phyloP scores from a whole-genome alignment of 495 filamentous ascomycete species.

The Xylaria scruposa region DNA sequence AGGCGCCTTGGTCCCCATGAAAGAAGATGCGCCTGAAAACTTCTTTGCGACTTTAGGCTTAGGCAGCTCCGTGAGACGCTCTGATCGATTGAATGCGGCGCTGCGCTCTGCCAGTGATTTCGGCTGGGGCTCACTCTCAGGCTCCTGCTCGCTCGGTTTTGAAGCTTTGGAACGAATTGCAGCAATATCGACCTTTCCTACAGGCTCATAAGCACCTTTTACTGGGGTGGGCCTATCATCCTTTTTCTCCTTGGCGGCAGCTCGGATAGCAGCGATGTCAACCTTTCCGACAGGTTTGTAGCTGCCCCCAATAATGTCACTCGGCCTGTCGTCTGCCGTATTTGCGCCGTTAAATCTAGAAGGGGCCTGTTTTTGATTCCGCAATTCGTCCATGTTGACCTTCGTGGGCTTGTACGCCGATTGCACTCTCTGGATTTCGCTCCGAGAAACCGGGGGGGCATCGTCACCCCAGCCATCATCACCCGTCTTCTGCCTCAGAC shows the following conservation, averaged over 20 bases:
- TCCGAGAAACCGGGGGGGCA: conserved; percentile 85
- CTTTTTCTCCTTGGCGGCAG: conserved; percentile 71
- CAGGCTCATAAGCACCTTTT: conserved; percentile 90
- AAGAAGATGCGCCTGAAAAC: conserved; percentile 73
- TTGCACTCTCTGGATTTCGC: conserved; percentile 88
- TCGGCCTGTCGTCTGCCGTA: conserved; percentile 46
- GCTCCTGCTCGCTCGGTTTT: conserved; percentile 55
- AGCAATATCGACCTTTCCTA: conserved; percentile 94
- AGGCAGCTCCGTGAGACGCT: conserved; percentile 83
- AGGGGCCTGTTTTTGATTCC: conserved; percentile 69
- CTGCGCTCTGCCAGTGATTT: conserved; percentile 71
- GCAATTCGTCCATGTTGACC: conserved; percentile 83
- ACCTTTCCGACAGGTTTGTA: conserved; percentile 98
- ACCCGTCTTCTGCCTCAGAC: conserved; percentile 47
- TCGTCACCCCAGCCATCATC: conserved; percentile 96
- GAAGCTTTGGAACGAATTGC: conserved; percentile 85
- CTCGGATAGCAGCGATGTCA: conserved; percentile 87
- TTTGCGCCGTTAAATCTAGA: conserved; percentile 57
- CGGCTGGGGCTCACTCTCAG: conserved; percentile 52
- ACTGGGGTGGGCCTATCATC: conserved; percentile 83
- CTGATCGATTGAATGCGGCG: conserved; percentile 70
- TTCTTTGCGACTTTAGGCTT: conserved; percentile 94
- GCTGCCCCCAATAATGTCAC: conserved; percentile 80
- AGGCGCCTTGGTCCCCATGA: conserved; percentile 87
- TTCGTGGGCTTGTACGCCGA: conserved; percentile 93